Percentiles rank a stretch among this genome's conserved stretches.
Conservation (phyloP, 768 basidiomycete genomes). For the Dioszegia aurantiaca region DNA sequence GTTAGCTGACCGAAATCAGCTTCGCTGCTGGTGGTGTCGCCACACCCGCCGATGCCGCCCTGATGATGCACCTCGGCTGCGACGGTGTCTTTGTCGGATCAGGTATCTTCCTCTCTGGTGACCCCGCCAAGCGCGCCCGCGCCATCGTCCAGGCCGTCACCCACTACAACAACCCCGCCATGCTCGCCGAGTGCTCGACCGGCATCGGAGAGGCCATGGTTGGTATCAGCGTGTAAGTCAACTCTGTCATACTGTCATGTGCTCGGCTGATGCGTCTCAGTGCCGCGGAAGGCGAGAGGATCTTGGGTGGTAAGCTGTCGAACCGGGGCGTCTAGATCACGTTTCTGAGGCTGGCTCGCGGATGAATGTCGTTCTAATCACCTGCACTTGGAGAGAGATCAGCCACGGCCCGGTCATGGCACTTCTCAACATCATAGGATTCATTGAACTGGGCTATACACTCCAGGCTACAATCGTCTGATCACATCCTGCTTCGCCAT, state of each 20-base stretch:
- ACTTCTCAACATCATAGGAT: too few relatives aligned
- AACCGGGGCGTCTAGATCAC: conserved; percentile 39
- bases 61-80: conserved; percentile 98
- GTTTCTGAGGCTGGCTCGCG: neutral
- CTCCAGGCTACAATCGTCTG: too few relatives aligned
- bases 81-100: conserved; percentile 99
- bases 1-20: conserved; percentile 20
- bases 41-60: conserved; percentile 92
- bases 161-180: conserved; percentile 89
- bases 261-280: neutral
- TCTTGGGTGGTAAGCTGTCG: conserved; percentile 44
- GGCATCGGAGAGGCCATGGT: conserved; percentile 90
- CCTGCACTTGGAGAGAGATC: too few relatives aligned
- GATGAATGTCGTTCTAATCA: neutral
- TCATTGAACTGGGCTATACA: too few relatives aligned
- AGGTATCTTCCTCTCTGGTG: conserved; percentile 86
- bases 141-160: conserved; percentile 98
- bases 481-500: too few relatives aligned
- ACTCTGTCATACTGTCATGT: neutral
- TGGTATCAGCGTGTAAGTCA: conserved; percentile 58
- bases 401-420: too few relatives aligned
- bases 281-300: conserved; percentile 10
- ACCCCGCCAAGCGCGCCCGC: conserved; percentile 87
- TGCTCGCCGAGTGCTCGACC: conserved; percentile 75
- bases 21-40: conserved; percentile 94